Conservation (phyloP, 2,329 filamentous ascomycete genomes). For the Penicillium verrucosum region DNA sequence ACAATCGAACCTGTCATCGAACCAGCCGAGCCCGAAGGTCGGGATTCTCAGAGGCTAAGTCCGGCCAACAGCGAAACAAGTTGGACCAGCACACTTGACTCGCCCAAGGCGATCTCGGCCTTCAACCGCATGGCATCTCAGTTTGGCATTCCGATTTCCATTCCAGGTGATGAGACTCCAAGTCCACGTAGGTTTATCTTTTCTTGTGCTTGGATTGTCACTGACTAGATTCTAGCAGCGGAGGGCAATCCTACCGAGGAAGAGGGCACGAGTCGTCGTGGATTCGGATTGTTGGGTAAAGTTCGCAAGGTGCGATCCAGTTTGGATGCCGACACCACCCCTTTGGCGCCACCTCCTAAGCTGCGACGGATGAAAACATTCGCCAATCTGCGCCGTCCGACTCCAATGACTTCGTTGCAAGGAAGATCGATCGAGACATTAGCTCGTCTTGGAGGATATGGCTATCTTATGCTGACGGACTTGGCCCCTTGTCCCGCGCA, state of each 20-base stretch:
- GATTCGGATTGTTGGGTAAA: conserved; percentile 25
- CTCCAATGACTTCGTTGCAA: conserved; percentile 33
- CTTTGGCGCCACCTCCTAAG: conserved; percentile 17
- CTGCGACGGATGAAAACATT: conserved; percentile 43
- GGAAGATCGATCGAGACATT: conserved; percentile 42
- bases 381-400: conserved; percentile 28
- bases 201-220: background rate
- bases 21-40: background rate
- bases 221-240: conserved; percentile 1
- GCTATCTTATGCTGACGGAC: conserved; percentile 35
- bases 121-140: conserved; percentile 33
- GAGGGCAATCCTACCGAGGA: background rate
- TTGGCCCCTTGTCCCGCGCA: conserved; percentile 39
- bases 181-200: conserved; percentile 7
- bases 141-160: conserved; percentile 22
- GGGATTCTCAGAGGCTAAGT: too few relatives aligned
- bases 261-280: conserved; percentile 13
- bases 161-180: conserved; percentile 6
- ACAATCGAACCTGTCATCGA: background rate
- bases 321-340: conserved; percentile 23
- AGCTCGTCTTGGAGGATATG: conserved; percentile 43
- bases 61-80: background rate
- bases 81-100: conserved; percentile 22
- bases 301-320: conserved; percentile 38
- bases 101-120: conserved; percentile 22